Base-by-base conservation (phyloP, 805 yeast genomes). In the Candida silvicultrix region DNA sequence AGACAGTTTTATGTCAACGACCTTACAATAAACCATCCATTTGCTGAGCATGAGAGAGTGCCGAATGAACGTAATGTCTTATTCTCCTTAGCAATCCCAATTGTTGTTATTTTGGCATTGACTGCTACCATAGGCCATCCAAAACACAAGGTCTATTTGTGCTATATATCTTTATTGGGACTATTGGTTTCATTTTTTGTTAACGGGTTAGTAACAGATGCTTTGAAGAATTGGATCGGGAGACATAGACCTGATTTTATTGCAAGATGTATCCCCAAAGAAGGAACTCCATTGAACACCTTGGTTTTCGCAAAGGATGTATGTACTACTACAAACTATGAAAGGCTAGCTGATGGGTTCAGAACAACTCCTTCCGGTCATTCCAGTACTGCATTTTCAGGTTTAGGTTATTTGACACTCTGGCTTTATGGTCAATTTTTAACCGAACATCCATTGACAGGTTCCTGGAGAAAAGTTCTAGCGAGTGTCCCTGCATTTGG, bases 231-330 rank as follows among this genome's bases (percentile, higher is more conserved):
- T 59, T 80, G 86, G 80, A 78, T 92, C 45, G 97, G 97, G 5
- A 77, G 97, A 59, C 87, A 84, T 50, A 73, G 99, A 49, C 99
- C 99, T 0, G 99, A 92, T 65, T 87, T 90, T 60, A 65, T 92
- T 44, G 87, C 89, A 6, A 75, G 98, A 54, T 92, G 98, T 63
- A 60, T 73, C 19, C 97, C 97, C 4, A 68, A 66, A 29, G 63
- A 65, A 2, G 81, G 69, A 42, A 74, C 90, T 0, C 83, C 89
- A 1, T 54, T 67, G 18, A 69, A 78, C 54, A 67, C 72, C 1
- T 53, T 82, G 54, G 83, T 81, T 21, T 71, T 57, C 44, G 87
- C 89, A 1, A 69, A 68, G 35, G 89, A 83, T 46, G 83, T 79
- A 1, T 83, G 89, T 52, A 83, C 90, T 0, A 70, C 81, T 1